A percentile compares a stretch with the other conserved stretches of the same genome.
phyloP scores from a whole-genome alignment of 768 basidiomycete species.

The Paxillus involutus region DNA sequence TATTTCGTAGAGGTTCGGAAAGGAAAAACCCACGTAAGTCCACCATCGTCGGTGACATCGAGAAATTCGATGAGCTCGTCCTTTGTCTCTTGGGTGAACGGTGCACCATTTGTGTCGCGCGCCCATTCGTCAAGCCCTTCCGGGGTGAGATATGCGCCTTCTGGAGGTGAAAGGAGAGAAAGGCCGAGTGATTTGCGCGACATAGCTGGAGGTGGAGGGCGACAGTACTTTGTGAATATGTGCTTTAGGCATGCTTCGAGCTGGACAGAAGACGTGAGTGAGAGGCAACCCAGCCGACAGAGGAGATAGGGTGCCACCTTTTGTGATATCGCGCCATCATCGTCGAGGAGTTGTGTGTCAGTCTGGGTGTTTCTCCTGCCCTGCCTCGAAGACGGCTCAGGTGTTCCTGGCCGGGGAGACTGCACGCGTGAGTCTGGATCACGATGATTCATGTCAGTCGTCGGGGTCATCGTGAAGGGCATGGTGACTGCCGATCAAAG shows the following conservation, averaged over 20 bases:
- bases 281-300: neutral
- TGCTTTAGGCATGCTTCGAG: conserved; percentile 69
- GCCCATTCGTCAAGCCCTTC: conserved; percentile 76
- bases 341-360: conserved; percentile 61
- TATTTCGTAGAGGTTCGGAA: neutral
- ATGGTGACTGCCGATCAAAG: conserved; percentile 16
- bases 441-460: neutral
- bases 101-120: conserved; percentile 75
- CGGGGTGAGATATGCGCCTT: conserved; percentile 55
- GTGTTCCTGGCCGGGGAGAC: conserved; percentile 58
- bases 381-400: conserved; percentile 60
- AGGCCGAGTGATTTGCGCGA: conserved; percentile 20
- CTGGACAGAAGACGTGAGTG: conserved; percentile 33
- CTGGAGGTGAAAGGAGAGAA: conserved; percentile 44
- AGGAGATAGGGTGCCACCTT: conserved; percentile 41
- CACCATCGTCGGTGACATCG: conserved; percentile 69
- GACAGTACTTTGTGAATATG: conserved; percentile 80
- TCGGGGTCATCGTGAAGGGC: conserved; percentile 15
- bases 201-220: conserved; percentile 33
- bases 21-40: conserved; percentile 59
- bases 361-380: conserved; percentile 52
- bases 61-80: conserved; percentile 75
- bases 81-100: conserved; percentile 76
- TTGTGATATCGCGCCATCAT: conserved; percentile 66
- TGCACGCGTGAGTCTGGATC: conserved; percentile 30